Evolutionary conservation across 495 filamentous ascomycete genomes (phyloP).

Genomic region (Tuber calosporum): DNA sequence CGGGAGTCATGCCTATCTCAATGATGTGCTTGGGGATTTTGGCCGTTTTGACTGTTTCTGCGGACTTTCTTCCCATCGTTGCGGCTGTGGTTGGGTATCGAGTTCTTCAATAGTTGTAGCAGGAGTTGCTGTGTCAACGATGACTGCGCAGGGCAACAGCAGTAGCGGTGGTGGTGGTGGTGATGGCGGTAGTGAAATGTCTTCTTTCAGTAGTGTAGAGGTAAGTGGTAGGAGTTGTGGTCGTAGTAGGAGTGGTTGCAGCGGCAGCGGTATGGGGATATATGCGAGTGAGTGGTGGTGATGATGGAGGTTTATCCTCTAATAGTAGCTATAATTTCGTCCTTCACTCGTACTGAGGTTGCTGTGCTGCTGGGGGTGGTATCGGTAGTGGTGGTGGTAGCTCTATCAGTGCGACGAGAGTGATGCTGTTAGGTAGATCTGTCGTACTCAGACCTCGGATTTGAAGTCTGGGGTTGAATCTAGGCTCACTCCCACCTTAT

Average conservation of each 20-base stretch:
- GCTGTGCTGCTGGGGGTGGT: not conserved
- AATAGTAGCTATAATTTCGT: not conserved
- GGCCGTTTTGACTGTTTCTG: not conserved
- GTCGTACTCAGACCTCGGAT: not conserved
- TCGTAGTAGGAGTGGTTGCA: not conserved
- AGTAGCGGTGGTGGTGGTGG: not conserved
- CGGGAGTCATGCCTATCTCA: not conserved
- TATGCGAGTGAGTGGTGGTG: not conserved
- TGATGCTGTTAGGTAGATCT: not conserved
- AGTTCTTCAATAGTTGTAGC: not conserved
- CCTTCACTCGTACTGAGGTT: not conserved
- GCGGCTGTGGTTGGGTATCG: not conserved
- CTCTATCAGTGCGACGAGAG: not conserved
- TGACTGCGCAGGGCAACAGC: not conserved
- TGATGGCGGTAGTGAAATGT: not conserved
- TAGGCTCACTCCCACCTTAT: not conserved
- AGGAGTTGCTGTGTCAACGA: not conserved
- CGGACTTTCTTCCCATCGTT: not conserved
- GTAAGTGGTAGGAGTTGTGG: not conserved
- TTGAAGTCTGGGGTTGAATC: not conserved
- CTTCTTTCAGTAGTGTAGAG: not conserved
- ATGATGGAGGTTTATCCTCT: not conserved
- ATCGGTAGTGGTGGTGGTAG: not conserved
- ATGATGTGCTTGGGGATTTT: not conserved
- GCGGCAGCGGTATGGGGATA: not conserved